Evolutionary conservation across 257 asterid genomes (phyloP).

Genomic region (Rauvolfia tetraphylla): DNA sequence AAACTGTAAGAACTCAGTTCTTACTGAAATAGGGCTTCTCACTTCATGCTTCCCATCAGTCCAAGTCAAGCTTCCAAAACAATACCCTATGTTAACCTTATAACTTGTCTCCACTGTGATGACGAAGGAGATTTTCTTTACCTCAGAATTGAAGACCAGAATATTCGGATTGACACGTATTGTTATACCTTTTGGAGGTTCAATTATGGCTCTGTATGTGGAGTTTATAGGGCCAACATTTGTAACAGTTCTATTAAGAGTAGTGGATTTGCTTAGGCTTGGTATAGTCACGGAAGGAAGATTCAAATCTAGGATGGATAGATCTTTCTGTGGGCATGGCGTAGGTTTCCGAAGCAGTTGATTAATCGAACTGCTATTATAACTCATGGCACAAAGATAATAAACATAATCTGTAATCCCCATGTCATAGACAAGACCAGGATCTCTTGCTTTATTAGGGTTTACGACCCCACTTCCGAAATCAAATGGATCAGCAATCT

Average conservation of each 20-base stretch:
- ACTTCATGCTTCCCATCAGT: constrained; percentile 39
- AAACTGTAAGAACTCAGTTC: constrained; percentile 17
- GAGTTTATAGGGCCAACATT: constrained; percentile 41
- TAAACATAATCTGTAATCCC: constrained; percentile 18
- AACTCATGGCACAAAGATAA: constrained; percentile 24
- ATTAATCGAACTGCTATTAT: constrained; percentile 22
- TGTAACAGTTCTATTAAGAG: constrained; percentile 38
- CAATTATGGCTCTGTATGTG: constrained; percentile 31
- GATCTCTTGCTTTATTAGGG: constrained; percentile 16
- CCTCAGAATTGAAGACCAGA: constrained; percentile 31
- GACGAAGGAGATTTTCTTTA: constrained; percentile 29
- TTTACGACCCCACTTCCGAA: constrained; percentile 32
- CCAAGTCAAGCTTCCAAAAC: constrained; percentile 50
- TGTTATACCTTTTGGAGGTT: constrained; percentile 37
- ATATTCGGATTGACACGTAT: constrained; percentile 33
- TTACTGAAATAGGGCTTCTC: constrained; percentile 31
- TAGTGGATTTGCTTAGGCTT: constrained; percentile 22
- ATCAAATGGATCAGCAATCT: too few relatives aligned
- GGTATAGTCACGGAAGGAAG: constrained; percentile 46
- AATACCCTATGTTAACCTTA: constrained; percentile 25
- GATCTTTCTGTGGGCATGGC: constrained; percentile 21
- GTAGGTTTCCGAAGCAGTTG: constrained; percentile 21
- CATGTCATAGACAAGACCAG: too few relatives aligned
- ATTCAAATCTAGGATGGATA: constrained; percentile 38
- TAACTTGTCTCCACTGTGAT: constrained; percentile 35